Evolutionary conservation across 495 filamentous ascomycete species (phyloP), one percentile per base, ranked within the genome.

Genomic region (Lasiosphaeria miniovina): DNA sequence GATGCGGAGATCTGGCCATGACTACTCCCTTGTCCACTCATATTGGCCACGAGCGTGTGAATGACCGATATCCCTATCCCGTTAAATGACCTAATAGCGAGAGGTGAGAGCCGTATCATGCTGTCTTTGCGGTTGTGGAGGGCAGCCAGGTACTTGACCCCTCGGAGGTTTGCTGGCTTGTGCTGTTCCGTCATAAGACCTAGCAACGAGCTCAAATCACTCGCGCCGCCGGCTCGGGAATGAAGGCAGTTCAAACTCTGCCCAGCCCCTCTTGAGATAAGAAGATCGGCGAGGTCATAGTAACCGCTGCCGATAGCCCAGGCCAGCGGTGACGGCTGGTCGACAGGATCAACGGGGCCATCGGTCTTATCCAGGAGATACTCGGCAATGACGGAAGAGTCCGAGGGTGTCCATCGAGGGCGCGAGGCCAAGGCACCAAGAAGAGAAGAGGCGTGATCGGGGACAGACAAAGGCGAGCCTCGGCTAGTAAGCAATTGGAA

Each of bases 241-340:
- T 60, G 33, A 7, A 60, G 45, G 10, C 43, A 49, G 6, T 60
- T 51, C 4, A 60, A 34, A 2, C 52, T 55, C 0, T 35, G 0
- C 15, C 58, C 52, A 4, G 58, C 58, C 15, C 58, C 52, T 43
- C 45, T 45, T 3, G 52, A 36, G 6, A 60, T 0, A 11, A 60
- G 52, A 7, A 60, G 52, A 31, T 49, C 45, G 46, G 58, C 58
- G 35, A 60, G 53, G 3, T 55, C 24, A 15, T 52, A 33, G 49
- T 35, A 12, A 31, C 31, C 10, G 9, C 56, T 36, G 36, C 43
- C 3, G 45, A 36, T 1, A 15, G 32, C 40, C 55, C 10, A 4
- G 41, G 35, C 4, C 33, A 43, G 32, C 40, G 60, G 6, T 1
- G 43, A 46, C 4, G 11, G 43, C 12, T 5, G 5, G 11, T 46